Evolutionary conservation across 768 basidiomycete genomes (phyloP).

Genomic region (Suillus clintonianus): DNA sequence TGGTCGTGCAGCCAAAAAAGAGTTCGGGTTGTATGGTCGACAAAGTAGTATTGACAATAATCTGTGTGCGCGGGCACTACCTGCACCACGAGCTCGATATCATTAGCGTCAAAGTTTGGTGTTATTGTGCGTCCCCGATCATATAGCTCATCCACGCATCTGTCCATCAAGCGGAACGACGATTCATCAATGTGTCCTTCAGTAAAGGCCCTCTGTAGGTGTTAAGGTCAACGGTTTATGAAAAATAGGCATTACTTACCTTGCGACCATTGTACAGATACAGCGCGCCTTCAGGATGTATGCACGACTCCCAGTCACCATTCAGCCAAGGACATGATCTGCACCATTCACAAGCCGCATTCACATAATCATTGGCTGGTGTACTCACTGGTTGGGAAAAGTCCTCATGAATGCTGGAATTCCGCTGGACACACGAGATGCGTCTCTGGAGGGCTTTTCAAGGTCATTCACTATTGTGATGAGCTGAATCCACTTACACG

Average conservation of each 20-base stretch:
- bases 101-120: neutral
- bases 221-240: neutral
- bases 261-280: conserved; percentile 49
- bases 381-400: neutral
- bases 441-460: neutral
- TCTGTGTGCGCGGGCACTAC: neutral
- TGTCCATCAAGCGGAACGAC: neutral
- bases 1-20: conserved; percentile 52
- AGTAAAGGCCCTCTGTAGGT: neutral
- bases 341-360: neutral
- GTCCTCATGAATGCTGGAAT: neutral
- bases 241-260: conserved; percentile 25
- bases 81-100: neutral
- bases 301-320: neutral
- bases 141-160: neutral
- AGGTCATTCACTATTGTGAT: neutral
- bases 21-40: conserved; percentile 40
- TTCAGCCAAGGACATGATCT: conserved; percentile 1
- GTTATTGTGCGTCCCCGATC: neutral
- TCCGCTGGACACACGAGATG: neutral
- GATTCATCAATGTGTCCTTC: neutral
- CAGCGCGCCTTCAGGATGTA: conserved; percentile 56
- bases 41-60: conserved; percentile 43
- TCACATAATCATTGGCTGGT: neutral
- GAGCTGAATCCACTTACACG: neutral